Conservation (phyloP, 129 eudicot genomes). For the Cynara cardunculus region DNA sequence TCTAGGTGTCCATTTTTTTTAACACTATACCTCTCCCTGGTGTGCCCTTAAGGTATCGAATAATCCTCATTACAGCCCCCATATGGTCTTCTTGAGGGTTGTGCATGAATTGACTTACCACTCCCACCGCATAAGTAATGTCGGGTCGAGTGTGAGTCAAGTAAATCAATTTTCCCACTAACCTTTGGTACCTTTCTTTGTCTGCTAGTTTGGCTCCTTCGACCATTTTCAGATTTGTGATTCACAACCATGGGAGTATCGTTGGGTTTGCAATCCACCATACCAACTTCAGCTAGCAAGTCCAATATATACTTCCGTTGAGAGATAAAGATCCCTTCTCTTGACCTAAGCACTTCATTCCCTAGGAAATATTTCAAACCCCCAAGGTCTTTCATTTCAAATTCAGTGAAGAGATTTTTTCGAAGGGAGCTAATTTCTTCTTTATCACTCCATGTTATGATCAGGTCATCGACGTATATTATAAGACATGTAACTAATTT, state of each 20-base stretch:
- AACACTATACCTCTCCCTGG: neutral
- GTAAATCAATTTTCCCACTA: no score
- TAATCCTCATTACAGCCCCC: neutral
- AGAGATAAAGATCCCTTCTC: no score
- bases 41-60: constrained; percentile 2
- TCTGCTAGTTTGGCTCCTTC: neutral
- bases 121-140: no score
- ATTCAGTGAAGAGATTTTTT: neutral
- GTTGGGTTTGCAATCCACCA: no score
- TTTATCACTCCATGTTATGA: no score
- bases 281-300: neutral
- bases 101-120: no score
- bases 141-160: no score
- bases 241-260: neutral
- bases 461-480: no score
- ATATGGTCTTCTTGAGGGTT: no score
- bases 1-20: neutral
- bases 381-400: neutral
- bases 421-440: no score
- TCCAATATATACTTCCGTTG: neutral
- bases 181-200: neutral
- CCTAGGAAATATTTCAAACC: neutral
- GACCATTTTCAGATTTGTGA: neutral
- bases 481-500: no score
- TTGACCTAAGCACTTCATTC: no score